phyloP scores from a whole-genome alignment of 179 eudicot species.

The Spinacia oleracea region DNA sequence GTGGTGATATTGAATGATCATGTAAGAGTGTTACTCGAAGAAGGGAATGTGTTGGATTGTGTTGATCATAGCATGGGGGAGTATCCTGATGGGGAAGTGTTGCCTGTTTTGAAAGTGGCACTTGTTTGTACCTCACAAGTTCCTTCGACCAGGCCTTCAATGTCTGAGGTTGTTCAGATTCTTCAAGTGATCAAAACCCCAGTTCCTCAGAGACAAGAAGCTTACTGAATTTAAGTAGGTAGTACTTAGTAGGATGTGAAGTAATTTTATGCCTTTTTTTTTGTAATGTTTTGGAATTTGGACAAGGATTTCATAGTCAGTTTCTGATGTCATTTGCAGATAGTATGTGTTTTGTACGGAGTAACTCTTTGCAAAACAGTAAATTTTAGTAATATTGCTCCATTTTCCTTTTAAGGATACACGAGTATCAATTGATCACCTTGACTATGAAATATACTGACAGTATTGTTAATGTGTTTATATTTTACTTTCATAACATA shows the following conservation, averaged over 20 bases:
- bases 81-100: constrained; percentile 84
- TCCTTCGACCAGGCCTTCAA: constrained; percentile 94
- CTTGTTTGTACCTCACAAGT: constrained; percentile 92
- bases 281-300: not conserved
- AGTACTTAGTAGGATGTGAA: constrained; percentile 20
- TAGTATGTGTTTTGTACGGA: not conserved
- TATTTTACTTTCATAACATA: too few relatives aligned
- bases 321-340: constrained; percentile 20
- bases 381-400: not conserved
- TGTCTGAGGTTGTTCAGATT: constrained; percentile 95
- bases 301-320: constrained; percentile 17
- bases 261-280: constrained; percentile 11
- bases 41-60: constrained; percentile 77
- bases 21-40: constrained; percentile 73
- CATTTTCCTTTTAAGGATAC: not conserved
- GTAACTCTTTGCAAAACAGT: not conserved
- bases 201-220: constrained; percentile 59
- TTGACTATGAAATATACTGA: not conserved
- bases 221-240: constrained; percentile 36
- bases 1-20: constrained; percentile 74
- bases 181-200: constrained; percentile 92
- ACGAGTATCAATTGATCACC: not conserved
- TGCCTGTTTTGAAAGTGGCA: constrained; percentile 85
- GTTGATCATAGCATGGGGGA: constrained; percentile 72
- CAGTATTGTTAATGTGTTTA: too few relatives aligned